A percentile compares a stretch with the other conserved stretches of the same genome.
These are phyloP conservation scores for Vickermania spadyakhi DNA, from an alignment of 208 protist species.

Conservation along the genomic window DNA sequence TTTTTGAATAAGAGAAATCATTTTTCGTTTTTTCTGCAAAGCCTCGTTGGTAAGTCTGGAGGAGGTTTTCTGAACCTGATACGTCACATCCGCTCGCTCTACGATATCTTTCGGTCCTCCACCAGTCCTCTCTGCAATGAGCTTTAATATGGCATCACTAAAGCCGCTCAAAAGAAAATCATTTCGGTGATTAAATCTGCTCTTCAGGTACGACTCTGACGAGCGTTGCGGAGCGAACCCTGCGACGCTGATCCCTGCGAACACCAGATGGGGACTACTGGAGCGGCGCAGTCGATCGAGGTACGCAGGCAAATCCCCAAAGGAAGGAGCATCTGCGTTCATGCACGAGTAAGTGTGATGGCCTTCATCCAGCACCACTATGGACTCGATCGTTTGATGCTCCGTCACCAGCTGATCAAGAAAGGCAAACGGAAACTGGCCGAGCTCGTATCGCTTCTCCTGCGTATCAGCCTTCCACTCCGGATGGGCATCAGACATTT, in stretches of 20 bases:
- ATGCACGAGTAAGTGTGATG: constrained; percentile 65
- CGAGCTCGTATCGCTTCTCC: background rate
- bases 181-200: constrained; percentile 66
- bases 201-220: background rate
- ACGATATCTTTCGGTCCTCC: constrained; percentile 54
- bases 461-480: background rate
- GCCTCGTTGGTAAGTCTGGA: constrained; percentile 1
- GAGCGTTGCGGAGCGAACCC: constrained; percentile 1
- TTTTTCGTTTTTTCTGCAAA: background rate
- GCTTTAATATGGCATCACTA: constrained; percentile 83
- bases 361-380: constrained; percentile 67
- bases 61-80: constrained; percentile 42
- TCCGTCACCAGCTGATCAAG: constrained; percentile 65
- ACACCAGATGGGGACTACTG: constrained; percentile 86
- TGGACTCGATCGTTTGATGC: constrained; percentile 26
- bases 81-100: constrained; percentile 75
- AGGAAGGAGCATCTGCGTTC: constrained; percentile 47
- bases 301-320: constrained; percentile 72
- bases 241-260: constrained; percentile 67
- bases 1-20: background rate
- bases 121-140: constrained; percentile 81
- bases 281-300: constrained; percentile 73
- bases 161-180: constrained; percentile 90
- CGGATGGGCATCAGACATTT: background rate
- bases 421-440: constrained; percentile 65